phyloP scores from a whole-genome alignment of 331 rosid species.

The Cucumis variabilis region DNA sequence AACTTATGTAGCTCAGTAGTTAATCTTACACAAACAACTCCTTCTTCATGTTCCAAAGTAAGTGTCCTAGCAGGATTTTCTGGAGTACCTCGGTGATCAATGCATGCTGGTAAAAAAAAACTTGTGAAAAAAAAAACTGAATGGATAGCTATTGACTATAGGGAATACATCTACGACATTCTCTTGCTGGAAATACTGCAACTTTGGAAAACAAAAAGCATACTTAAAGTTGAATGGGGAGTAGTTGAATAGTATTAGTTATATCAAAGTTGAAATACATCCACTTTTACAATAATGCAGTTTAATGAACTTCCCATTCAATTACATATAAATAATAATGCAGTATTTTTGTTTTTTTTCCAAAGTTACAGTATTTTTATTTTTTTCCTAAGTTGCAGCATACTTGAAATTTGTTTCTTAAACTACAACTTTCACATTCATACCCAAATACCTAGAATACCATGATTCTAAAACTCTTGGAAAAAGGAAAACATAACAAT shows the following conservation, averaged over 20 bases:
- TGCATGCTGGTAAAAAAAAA: conserved; percentile 63
- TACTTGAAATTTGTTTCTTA: too few relatives aligned
- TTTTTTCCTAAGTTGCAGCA: too few relatives aligned
- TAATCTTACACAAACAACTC: conserved; percentile 77
- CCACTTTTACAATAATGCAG: too few relatives aligned
- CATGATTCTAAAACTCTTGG: conserved; percentile 61
- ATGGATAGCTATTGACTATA: not conserved
- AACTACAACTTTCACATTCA: too few relatives aligned
- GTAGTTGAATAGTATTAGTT: too few relatives aligned
- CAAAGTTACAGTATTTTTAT: too few relatives aligned
- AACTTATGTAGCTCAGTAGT: not conserved
- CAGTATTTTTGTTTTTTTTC: too few relatives aligned
- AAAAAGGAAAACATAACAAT: not conserved
- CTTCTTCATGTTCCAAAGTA: conserved; percentile 80
- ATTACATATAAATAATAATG: too few relatives aligned
- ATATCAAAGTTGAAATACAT: too few relatives aligned
- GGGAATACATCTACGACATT: not conserved
- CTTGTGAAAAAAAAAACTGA: conserved; percentile 5
- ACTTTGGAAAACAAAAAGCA: too few relatives aligned
- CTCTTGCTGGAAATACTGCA: not conserved
- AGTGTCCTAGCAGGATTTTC: conserved; percentile 95
- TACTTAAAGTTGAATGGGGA: too few relatives aligned
- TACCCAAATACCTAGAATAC: conserved; percentile 98
- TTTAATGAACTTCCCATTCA: too few relatives aligned
- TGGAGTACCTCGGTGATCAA: conserved; percentile 95